Conservation (phyloP, 306 rosid species). For the Malus sieversii region DNA sequence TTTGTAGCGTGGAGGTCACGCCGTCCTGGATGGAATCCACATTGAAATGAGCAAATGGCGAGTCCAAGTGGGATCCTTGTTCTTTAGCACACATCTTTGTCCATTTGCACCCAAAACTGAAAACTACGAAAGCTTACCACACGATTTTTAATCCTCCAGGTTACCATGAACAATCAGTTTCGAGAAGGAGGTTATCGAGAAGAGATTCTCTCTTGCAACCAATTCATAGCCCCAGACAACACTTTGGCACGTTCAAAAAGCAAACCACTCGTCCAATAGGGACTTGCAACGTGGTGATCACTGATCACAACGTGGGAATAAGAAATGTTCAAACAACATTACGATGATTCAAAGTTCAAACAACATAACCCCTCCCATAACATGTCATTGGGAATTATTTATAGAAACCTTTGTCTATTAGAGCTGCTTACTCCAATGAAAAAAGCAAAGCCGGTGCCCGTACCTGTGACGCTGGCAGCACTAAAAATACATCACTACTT, state of each 20-base stretch:
- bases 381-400: slow-evolving; percentile 28
- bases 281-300: neutral
- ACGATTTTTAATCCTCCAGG: too few species aligned
- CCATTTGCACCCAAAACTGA: too few species aligned
- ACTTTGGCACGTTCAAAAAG: too few species aligned
- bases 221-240: too few species aligned
- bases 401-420: slow-evolving; percentile 11
- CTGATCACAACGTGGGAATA: too few species aligned
- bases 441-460: slow-evolving; percentile 20
- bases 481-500: slow-evolving; percentile 20
- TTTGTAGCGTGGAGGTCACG: neutral
- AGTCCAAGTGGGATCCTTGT: neutral
- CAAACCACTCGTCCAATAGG: neutral
- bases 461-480: slow-evolving; percentile 26
- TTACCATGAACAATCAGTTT: too few species aligned
- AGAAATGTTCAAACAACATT: neutral
- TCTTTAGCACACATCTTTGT: too few species aligned
- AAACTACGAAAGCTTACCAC: too few species aligned
- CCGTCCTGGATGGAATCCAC: neutral
- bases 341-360: neutral
- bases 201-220: too few species aligned
- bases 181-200: too few species aligned
- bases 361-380: slow-evolving; percentile 11
- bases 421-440: slow-evolving; percentile 16
- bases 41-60: neutral